phyloP scores from a whole-genome alignment of 2,329 filamentous ascomycete species.

The Mycosphaerella arachidis region DNA sequence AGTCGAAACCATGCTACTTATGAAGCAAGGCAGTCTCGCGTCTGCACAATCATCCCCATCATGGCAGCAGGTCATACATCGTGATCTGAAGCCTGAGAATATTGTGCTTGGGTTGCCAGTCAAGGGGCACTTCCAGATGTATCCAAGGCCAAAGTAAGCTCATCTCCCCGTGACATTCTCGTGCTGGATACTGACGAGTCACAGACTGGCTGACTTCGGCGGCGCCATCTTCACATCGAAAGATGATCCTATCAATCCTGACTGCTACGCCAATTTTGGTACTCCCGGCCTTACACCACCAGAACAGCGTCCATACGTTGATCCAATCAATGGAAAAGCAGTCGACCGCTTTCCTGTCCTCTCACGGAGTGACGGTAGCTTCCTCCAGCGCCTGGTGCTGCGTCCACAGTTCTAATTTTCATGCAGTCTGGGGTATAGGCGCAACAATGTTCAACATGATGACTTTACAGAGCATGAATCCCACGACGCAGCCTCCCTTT shows the following conservation, averaged over 20 bases:
- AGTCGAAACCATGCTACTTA: slow-evolving; percentile 12
- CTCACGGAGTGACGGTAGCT: neutral
- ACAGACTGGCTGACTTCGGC: neutral
- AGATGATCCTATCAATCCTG: neutral
- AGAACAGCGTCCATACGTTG: neutral
- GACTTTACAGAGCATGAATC: neutral
- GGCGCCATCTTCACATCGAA: neutral
- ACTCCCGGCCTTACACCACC: neutral
- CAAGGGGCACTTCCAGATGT: neutral
- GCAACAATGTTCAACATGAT: neutral
- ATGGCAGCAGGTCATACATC: slow-evolving; percentile 48
- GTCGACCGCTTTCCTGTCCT: neutral
- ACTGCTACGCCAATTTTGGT: neutral
- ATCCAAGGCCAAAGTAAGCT: slow-evolving; percentile 4
- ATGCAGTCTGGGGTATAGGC: slow-evolving; percentile 1
- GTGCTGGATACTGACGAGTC: neutral
- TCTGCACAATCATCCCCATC: no score
- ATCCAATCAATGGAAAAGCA: neutral
- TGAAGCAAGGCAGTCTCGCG: slow-evolving; percentile 9
- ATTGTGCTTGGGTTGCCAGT: slow-evolving; percentile 61
- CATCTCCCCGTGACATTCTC: neutral
- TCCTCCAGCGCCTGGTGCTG: neutral
- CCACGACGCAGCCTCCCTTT: neutral
- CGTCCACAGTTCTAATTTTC: neutral
- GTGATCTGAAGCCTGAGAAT: slow-evolving; percentile 96